These are phyloP conservation scores for Penicillium odoratum DNA, from an alignment of 495 filamentous ascomycete species.

Conservation along the genomic window DNA sequence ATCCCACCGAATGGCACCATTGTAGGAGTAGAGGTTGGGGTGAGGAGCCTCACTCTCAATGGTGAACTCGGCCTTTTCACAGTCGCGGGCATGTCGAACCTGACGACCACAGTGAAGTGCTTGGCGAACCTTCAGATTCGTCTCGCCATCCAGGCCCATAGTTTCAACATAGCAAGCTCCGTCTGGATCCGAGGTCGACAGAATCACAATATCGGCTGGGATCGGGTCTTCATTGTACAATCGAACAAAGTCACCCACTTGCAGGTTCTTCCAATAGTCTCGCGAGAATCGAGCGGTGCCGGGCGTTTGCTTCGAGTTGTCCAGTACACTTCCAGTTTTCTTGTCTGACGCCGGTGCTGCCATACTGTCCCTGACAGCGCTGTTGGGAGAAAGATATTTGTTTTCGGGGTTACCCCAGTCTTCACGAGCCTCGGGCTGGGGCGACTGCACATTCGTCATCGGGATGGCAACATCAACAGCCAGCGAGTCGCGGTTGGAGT, in stretches of 20 bases:
- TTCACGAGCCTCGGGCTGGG: conserved; percentile 55
- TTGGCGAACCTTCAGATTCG: conserved; percentile 93
- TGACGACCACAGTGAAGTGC: conserved; percentile 82
- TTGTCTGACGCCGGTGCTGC: conserved; percentile 29
- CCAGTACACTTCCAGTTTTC: conserved; percentile 66
- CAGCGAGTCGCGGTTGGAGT: conserved; percentile 59
- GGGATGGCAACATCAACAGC: conserved; percentile 64
- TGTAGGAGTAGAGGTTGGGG: conserved; percentile 92
- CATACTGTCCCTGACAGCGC: conserved; percentile 32
- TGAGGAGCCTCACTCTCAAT: conserved; percentile 93
- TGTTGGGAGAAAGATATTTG: conserved; percentile 37
- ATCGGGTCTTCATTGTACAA: conserved; percentile 96
- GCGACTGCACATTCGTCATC: conserved; percentile 94
- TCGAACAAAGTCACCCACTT: conserved; percentile 95
- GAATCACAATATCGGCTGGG: conserved; percentile 89
- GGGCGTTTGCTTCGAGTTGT: conserved; percentile 56
- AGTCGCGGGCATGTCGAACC: conserved; percentile 87
- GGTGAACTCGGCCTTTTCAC: conserved; percentile 80
- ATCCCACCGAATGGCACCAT: conserved; percentile 81
- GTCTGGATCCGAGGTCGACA: conserved; percentile 94
- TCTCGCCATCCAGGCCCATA: conserved; percentile 97
- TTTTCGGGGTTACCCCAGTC: conserved; percentile 32
- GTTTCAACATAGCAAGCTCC: conserved; percentile 98
- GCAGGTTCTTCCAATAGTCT: conserved; percentile 92
- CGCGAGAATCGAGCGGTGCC: conserved; percentile 79